Percentiles rank a stretch among this genome's conserved stretches.
These are phyloP conservation scores for Fragilariopsis cylindrus DNA, from an alignment of 108 stramenopile genomes.

Conservation along the genomic window DNA sequence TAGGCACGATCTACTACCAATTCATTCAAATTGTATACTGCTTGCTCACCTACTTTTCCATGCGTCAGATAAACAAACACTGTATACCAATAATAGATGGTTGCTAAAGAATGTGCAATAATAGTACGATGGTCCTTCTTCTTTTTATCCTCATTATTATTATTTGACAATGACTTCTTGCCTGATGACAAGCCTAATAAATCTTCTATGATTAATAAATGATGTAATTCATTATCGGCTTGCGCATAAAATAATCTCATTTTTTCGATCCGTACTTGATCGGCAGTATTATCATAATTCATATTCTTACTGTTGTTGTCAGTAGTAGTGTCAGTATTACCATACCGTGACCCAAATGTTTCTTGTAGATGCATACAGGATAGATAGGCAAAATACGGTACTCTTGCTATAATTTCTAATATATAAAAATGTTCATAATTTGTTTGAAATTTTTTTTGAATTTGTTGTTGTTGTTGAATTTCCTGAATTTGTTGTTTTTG, in stretches of 20 bases:
- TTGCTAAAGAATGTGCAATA: conserved; percentile 80
- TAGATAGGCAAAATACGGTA: conserved; percentile 91
- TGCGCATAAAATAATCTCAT: conserved; percentile 66
- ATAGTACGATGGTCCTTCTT: conserved; percentile 49
- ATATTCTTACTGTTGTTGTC: too few species aligned
- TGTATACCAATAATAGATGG: conserved; percentile 83
- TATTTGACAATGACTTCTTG: too few species aligned
- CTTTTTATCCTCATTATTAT: too few species aligned
- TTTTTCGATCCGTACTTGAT: not conserved
- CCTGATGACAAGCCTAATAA: too few species aligned
- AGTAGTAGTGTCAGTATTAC: too few species aligned
- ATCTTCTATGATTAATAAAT: conserved; percentile 92
- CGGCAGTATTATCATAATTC: not conserved
- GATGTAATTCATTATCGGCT: conserved; percentile 90
- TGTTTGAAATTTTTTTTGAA: too few species aligned
- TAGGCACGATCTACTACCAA: conserved; percentile 74
- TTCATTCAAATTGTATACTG: conserved; percentile 75
- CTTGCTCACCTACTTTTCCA: conserved; percentile 19
- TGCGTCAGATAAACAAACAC: conserved; percentile 63
- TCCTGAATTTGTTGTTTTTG: too few species aligned
- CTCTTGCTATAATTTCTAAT: conserved; percentile 87
- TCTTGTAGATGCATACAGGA: conserved; percentile 85
- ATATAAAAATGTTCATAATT: conserved; percentile 64
- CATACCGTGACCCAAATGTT: conserved; percentile 54
- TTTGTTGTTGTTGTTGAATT: too few species aligned